These are phyloP conservation scores for Glaciozyma martinii DNA, from an alignment of 768 basidiomycete species.

Conservation along the genomic window DNA sequence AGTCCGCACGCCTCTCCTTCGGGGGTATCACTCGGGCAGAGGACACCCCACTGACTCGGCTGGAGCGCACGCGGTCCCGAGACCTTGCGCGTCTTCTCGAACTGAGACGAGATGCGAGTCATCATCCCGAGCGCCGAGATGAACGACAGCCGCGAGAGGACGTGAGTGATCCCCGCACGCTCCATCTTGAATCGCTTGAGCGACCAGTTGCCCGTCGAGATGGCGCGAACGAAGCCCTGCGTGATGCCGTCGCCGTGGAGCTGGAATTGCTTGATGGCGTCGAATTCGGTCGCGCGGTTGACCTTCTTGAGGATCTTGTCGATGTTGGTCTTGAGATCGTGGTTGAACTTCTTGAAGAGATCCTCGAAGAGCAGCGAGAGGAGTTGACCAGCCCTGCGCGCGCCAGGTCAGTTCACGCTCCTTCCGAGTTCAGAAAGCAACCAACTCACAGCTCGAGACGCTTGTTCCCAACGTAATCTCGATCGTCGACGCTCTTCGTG, in stretches of 20 bases:
- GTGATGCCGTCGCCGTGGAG: slow-evolving; percentile 96
- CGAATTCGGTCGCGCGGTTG: slow-evolving; percentile 85
- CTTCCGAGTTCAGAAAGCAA: not conserved
- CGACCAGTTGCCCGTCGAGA: slow-evolving; percentile 98
- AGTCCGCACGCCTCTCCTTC: slow-evolving; percentile 99
- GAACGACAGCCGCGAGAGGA: slow-evolving; percentile 86
- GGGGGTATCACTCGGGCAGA: slow-evolving; percentile 96
- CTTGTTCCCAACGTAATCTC: slow-evolving; percentile 99
- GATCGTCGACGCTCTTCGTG: slow-evolving; percentile 93
- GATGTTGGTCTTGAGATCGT: slow-evolving; percentile 85
- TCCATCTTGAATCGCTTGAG: slow-evolving; percentile 98
- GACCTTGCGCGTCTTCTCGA: slow-evolving; percentile 98
- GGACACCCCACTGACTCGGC: slow-evolving; percentile 97
- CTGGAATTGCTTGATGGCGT: slow-evolving; percentile 79
- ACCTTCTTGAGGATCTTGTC: slow-evolving; percentile 97
- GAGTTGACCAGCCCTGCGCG: slow-evolving; percentile 77
- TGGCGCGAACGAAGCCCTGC: slow-evolving; percentile 88
- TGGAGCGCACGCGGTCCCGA: slow-evolving; percentile 94
- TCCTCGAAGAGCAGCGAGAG: slow-evolving; percentile 94
- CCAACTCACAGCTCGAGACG: slow-evolving; percentile 83
- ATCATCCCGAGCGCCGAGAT: slow-evolving; percentile 99
- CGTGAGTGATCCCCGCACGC: slow-evolving; percentile 94
- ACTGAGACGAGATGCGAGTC: slow-evolving; percentile 97
- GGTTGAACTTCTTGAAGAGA: slow-evolving; percentile 95
- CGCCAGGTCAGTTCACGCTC: not conserved